Evolutionary conservation across 2,329 filamentous ascomycete species (phyloP), one percentile per base, ranked within the genome.

Genomic region (Seiridium unicorne): DNA sequence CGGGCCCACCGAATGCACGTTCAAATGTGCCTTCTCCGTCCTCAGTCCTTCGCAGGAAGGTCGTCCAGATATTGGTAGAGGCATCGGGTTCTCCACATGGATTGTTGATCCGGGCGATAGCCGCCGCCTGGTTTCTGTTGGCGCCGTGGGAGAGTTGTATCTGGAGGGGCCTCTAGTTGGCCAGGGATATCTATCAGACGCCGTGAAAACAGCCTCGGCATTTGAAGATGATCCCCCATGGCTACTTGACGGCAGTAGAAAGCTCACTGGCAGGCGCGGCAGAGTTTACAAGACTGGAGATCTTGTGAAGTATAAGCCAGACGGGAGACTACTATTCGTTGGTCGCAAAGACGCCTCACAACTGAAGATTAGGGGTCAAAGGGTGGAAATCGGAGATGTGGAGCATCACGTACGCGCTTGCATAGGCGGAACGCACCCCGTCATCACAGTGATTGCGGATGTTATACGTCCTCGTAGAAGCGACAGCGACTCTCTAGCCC

Each of bases 161-260:
- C 51, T 74, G 63, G 67, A 64, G 42, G 72, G 73, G 3, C 77
- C 77, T 6, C 72, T 73, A 7, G 72, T 82, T 44, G 77, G 75
- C 48, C 69, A 74, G 51, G 77, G 77, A 54, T 82, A 82, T 60
- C 66, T 79, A 36, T 77, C 79, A 58, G 75, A 80, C 38, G 68
- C 69, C 0, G 66, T 70, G 44, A 79, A 78, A 59, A 81, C 79
- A 0, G 68, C 69, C 31, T 74, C 73, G 38, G 69, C 71, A 1
- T 82, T 81, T 55, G 75, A 81, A 46, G 67, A 70, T 31, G 68
- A 76, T 57, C 77, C 74, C 32, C 58, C 61, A 2, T 80, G 76
- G 76, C 61, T 71, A 26, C 9, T 9, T 42, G 8, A 42, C n/a
- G 4, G 65, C 65, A 7, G 60, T 64, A 10, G 44, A 35, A 40